Conservation (phyloP, 2,329 filamentous ascomycete genomes). For the Botrytis deweyae region DNA sequence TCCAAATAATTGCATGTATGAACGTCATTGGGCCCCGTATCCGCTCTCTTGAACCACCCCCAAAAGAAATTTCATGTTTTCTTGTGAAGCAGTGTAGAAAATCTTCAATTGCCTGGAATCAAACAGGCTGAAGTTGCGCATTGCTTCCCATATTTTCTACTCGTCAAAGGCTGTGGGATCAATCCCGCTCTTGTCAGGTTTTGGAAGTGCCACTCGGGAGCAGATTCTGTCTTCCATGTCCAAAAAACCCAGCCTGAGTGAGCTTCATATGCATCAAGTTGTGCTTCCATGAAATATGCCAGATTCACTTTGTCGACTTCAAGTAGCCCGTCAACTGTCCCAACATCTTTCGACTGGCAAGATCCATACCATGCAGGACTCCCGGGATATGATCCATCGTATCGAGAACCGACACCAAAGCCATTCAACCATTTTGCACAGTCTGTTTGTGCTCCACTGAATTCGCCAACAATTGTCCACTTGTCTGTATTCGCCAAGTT, state of each 20-base stretch:
- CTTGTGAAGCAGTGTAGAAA: background rate
- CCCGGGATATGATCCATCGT: slow-evolving; percentile 43
- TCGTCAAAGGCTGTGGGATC: slow-evolving; percentile 42
- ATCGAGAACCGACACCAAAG: slow-evolving; percentile 58
- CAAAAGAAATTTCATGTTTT: background rate
- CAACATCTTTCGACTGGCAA: slow-evolving; percentile 48
- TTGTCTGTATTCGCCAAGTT: slow-evolving; percentile 39
- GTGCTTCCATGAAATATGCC: slow-evolving; percentile 45
- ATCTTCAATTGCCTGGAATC: slow-evolving; percentile 34
- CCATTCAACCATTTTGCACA: slow-evolving; percentile 53
- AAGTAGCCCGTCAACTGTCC: slow-evolving; percentile 42
- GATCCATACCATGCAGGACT: slow-evolving; percentile 39
- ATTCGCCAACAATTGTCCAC: slow-evolving; percentile 45
- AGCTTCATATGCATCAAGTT: slow-evolving; percentile 46
- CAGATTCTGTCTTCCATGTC: slow-evolving; percentile 47
- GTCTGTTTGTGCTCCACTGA: slow-evolving; percentile 45
- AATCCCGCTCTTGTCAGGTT: slow-evolving; percentile 43
- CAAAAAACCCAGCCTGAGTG: slow-evolving; percentile 44
- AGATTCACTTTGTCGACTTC: slow-evolving; percentile 42
- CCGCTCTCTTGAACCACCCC: background rate
- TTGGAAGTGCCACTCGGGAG: slow-evolving; percentile 45
- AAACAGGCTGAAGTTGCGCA: slow-evolving; percentile 34
- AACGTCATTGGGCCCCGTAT: background rate
- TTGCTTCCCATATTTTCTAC: slow-evolving; percentile 34
- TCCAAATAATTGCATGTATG: slow-evolving; percentile 1